phyloP scores from a whole-genome alignment of 208 protist genomes.

The Lotmaria passim region DNA sequence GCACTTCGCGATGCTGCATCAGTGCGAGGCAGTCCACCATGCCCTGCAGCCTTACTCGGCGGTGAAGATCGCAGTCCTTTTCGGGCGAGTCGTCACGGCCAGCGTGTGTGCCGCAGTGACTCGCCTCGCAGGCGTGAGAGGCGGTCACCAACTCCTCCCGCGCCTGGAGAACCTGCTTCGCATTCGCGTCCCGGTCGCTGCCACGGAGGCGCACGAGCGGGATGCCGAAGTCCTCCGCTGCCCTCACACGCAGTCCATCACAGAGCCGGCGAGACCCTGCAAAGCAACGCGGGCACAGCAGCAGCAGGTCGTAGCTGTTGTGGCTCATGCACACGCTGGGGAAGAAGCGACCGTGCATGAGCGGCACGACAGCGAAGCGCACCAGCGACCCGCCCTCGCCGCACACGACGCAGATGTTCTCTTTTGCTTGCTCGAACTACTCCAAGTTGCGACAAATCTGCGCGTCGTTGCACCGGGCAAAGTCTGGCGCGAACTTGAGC shows the following conservation, averaged over 20 bases:
- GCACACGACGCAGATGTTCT: slow-evolving; percentile 71
- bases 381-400: slow-evolving; percentile 41
- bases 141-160: background rate
- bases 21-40: slow-evolving; percentile 47
- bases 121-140: slow-evolving; percentile 12
- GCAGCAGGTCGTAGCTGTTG: slow-evolving; percentile 75
- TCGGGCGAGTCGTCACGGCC: background rate
- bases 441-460: slow-evolving; percentile 69
- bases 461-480: slow-evolving; percentile 58
- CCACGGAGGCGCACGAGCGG: slow-evolving; percentile 40
- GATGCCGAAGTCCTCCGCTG: slow-evolving; percentile 55
- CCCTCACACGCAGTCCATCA: slow-evolving; percentile 29
- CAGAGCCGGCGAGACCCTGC: slow-evolving; percentile 38
- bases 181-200: slow-evolving; percentile 18
- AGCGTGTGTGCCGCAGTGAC: background rate
- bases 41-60: slow-evolving; percentile 24
- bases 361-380: slow-evolving; percentile 61
- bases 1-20: slow-evolving; percentile 36
- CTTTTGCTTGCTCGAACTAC: slow-evolving; percentile 65
- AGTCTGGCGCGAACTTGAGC: slow-evolving; percentile 62
- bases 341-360: slow-evolving; percentile 74
- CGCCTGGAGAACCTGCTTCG: background rate
- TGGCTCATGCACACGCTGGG: slow-evolving; percentile 78
- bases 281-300: slow-evolving; percentile 67
- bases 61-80: slow-evolving; percentile 30